Evolutionary conservation across 169 alveolate genomes (phyloP).

Genomic region (Plasmodium knowlesi): DNA sequence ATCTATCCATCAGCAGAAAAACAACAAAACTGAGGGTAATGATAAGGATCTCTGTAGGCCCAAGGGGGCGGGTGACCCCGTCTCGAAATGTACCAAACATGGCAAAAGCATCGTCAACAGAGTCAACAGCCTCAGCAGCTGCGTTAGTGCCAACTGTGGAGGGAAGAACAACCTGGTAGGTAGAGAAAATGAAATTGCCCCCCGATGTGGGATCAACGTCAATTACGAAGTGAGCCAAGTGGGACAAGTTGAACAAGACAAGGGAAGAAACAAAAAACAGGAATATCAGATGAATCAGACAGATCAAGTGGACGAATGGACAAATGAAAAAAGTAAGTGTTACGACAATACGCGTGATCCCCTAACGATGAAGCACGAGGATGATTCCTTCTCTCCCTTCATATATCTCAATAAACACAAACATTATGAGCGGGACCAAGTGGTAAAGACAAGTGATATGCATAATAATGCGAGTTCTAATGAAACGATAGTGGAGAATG

Average conservation of each 20-base stretch:
- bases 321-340: background rate
- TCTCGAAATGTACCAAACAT: background rate
- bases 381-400: background rate
- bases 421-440: background rate
- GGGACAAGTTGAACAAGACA: background rate
- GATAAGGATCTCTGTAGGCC: background rate
- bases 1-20: background rate
- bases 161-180: background rate
- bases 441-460: background rate
- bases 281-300: too few species aligned
- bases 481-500: slow-evolving; percentile 21
- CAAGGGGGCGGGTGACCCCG: background rate
- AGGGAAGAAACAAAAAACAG: background rate
- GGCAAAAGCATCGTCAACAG: background rate
- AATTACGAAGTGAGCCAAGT: background rate
- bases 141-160: background rate
- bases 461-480: background rate
- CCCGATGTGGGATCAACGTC: background rate
- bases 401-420: background rate
- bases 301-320: background rate
- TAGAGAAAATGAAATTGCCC: background rate
- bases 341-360: background rate
- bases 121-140: background rate
- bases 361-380: background rate
- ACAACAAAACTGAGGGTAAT: background rate